phyloP scores from a whole-genome alignment of 148 eudicot species.

The Rhododendron simsii region DNA sequence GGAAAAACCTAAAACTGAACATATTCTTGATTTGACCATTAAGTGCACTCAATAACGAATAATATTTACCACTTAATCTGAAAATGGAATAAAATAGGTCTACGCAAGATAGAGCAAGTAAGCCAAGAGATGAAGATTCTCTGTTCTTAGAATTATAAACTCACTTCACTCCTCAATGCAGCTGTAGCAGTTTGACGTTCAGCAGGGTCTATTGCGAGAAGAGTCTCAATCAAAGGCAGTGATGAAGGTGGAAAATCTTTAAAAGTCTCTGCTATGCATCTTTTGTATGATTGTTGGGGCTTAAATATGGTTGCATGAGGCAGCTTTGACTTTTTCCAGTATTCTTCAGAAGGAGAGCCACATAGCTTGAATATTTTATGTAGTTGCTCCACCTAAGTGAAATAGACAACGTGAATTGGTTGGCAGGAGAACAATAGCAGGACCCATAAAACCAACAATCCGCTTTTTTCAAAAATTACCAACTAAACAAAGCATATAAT shows the following conservation, averaged over 20 bases:
- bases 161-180: constrained; percentile 76
- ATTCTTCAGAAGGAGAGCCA: constrained; percentile 81
- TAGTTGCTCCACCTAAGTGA: constrained; percentile 70
- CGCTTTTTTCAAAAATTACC: background rate
- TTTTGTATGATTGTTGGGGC: constrained; percentile 76
- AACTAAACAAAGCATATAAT: background rate
- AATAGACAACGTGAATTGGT: background rate
- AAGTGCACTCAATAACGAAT: background rate
- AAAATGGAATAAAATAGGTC: background rate
- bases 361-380: constrained; percentile 86
- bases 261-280: constrained; percentile 68
- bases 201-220: constrained; percentile 73
- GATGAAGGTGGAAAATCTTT: constrained; percentile 76
- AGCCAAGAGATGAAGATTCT: background rate
- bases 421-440: background rate
- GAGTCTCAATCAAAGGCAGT: constrained; percentile 68
- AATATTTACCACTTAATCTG: background rate
- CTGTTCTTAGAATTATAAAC: constrained; percentile 8
- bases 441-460: background rate
- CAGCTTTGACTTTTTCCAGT: constrained; percentile 77
- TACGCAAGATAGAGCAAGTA: background rate
- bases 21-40: background rate
- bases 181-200: constrained; percentile 73
- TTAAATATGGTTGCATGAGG: constrained; percentile 82
- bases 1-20: background rate